phyloP scores from a whole-genome alignment of 2,329 filamentous ascomycete genomes.

The Fusarium domesticum region DNA sequence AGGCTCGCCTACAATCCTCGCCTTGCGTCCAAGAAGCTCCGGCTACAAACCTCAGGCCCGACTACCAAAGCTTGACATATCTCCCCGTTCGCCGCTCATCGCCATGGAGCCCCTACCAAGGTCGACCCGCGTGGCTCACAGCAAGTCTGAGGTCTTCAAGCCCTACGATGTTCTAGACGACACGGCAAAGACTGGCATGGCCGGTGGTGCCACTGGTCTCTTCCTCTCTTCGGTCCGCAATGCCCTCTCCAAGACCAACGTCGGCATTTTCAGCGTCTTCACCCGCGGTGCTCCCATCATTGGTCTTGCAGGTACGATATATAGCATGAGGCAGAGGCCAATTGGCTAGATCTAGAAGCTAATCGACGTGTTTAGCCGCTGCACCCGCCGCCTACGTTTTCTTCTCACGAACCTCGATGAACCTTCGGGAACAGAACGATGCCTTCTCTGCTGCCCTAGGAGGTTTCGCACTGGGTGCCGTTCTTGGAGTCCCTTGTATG shows the following conservation, averaged over 20 bases:
- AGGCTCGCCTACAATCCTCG: constrained; percentile 19
- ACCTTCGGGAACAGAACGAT: constrained; percentile 83
- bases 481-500: constrained; percentile 72
- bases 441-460: constrained; percentile 70
- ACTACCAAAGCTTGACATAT: constrained; percentile 31
- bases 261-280: constrained; percentile 77
- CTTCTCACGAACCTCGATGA: constrained; percentile 71
- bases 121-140: constrained; percentile 28
- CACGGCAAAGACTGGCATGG: constrained; percentile 60
- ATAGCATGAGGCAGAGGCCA: constrained; percentile 1
- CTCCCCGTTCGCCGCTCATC: constrained; percentile 17
- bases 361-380: constrained; percentile 46
- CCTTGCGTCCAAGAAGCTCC: constrained; percentile 22
- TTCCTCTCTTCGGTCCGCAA: constrained; percentile 80
- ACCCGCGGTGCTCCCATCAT: constrained; percentile 74
- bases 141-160: constrained; percentile 50
- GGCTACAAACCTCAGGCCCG: constrained; percentile 28
- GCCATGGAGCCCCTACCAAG: constrained; percentile 35
- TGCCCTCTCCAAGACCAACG: constrained; percentile 77
- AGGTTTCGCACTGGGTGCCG: constrained; percentile 71
- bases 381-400: constrained; percentile 74
- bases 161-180: constrained; percentile 71
- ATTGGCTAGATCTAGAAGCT: constrained; percentile 18
- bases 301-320: constrained; percentile 41
- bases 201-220: constrained; percentile 66